Evolutionary conservation across 2,329 filamentous ascomycete species (phyloP).

Genomic region (Phyllachora maydis): DNA sequence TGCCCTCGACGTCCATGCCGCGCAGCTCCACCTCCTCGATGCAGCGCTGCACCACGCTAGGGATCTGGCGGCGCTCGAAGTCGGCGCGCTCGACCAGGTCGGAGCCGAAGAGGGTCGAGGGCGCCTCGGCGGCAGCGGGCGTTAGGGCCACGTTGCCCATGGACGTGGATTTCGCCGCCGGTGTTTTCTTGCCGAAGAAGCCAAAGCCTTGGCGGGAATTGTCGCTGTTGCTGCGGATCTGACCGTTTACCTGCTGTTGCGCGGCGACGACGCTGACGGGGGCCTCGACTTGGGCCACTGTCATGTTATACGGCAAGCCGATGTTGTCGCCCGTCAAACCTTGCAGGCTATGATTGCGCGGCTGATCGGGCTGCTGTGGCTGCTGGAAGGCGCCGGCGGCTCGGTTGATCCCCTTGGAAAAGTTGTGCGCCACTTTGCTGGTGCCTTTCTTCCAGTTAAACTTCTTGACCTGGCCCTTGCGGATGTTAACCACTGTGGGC

Average conservation of each 20-base stretch:
- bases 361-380: slow-evolving; percentile 23
- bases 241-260: slow-evolving; percentile 5
- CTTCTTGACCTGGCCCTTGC: slow-evolving; percentile 85
- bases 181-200: slow-evolving; percentile 40
- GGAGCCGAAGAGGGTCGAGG: slow-evolving; percentile 60
- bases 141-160: slow-evolving; percentile 9
- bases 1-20: slow-evolving; percentile 93
- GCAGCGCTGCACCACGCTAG: slow-evolving; percentile 76
- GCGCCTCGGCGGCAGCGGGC: slow-evolving; percentile 23
- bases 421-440: slow-evolving; percentile 82
- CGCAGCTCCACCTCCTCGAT: slow-evolving; percentile 92
- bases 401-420: slow-evolving; percentile 84
- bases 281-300: slow-evolving; percentile 30
- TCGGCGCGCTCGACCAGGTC: slow-evolving; percentile 74
- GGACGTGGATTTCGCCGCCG: slow-evolving; percentile 13
- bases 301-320: slow-evolving; percentile 52
- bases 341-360: slow-evolving; percentile 25
- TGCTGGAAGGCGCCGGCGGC: slow-evolving; percentile 58
- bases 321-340: slow-evolving; percentile 40
- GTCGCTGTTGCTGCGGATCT: slow-evolving; percentile 10
- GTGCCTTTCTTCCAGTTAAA: slow-evolving; percentile 98
- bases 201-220: slow-evolving; percentile 40
- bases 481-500: slow-evolving; percentile 88
- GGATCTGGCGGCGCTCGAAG: slow-evolving; percentile 74
- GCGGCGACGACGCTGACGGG: slow-evolving; percentile 11